Conservation (phyloP, 2,329 filamentous ascomycete genomes). For the Ilyonectria robusta region DNA sequence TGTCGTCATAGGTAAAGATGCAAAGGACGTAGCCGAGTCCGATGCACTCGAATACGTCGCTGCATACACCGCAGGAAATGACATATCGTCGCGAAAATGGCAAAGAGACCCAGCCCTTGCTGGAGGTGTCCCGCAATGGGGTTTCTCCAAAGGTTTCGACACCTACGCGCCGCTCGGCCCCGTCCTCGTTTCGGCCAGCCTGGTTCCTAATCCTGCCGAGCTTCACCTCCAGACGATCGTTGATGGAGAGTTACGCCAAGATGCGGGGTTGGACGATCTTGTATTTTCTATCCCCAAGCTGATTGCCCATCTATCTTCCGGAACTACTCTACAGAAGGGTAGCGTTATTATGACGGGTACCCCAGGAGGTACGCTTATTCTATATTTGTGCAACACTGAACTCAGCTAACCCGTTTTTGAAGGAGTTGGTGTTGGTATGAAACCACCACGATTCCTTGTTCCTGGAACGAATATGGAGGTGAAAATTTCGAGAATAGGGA, state of each 20-base stretch:
- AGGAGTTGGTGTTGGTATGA: constrained; percentile 61
- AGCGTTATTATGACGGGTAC: constrained; percentile 63
- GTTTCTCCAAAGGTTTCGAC: constrained; percentile 71
- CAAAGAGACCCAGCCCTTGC: constrained; percentile 65
- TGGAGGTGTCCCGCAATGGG: constrained; percentile 69
- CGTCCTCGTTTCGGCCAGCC: constrained; percentile 56
- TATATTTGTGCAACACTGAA: background rate
- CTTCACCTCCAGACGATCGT: constrained; percentile 62
- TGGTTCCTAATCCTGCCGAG: constrained; percentile 59
- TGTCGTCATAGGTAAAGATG: constrained; percentile 64
- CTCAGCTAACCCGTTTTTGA: background rate
- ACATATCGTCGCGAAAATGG: constrained; percentile 66
- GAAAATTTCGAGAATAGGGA: constrained; percentile 57
- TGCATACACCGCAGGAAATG: constrained; percentile 69
- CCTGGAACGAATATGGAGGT: constrained; percentile 59
- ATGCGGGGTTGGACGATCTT: constrained; percentile 56
- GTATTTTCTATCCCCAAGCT: constrained; percentile 59
- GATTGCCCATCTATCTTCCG: constrained; percentile 55
- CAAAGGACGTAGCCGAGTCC: constrained; percentile 61
- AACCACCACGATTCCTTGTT: constrained; percentile 54
- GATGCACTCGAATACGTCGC: constrained; percentile 65
- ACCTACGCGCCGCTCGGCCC: constrained; percentile 68
- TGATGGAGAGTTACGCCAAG: constrained; percentile 64
- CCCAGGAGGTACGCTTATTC: constrained; percentile 52
- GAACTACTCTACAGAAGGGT: constrained; percentile 60